A percentile compares a stretch with the other conserved stretches of the same genome.
phyloP scores from a whole-genome alignment of 176 grass and related monocot genomes.

The Oryza glaberrima region DNA sequence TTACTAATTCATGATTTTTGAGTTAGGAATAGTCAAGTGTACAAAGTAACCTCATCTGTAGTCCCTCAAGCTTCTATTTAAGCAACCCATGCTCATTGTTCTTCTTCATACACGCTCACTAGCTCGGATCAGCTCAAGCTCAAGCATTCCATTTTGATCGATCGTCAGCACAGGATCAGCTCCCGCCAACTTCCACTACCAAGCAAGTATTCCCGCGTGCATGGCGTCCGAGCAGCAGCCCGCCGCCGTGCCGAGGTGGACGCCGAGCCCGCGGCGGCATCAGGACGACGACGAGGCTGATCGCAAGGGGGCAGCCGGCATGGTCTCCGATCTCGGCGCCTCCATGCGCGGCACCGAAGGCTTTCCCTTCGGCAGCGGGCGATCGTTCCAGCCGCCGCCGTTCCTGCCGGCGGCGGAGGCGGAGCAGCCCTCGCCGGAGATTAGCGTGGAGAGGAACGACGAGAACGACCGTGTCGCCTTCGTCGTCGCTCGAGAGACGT shows the following conservation, averaged over 20 bases:
- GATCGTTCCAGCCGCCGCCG: constrained; percentile 22
- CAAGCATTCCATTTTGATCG: not conserved
- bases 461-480: not conserved
- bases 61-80: constrained; percentile 29
- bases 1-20: not conserved
- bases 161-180: not conserved
- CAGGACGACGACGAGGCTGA: not conserved
- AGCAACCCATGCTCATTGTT: not conserved
- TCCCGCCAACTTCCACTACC: not conserved
- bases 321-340: constrained; percentile 17
- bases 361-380: constrained; percentile 64
- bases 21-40: not conserved
- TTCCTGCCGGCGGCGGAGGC: constrained; percentile 9
- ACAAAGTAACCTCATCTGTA: not conserved
- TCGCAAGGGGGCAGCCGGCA: not conserved
- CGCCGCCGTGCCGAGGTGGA: constrained; percentile 70
- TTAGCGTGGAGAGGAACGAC: not conserved
- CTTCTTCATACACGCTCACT: not conserved
- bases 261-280: constrained; percentile 42
- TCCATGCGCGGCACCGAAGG: constrained; percentile 42
- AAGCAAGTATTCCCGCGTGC: not conserved
- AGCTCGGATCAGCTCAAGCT: not conserved
- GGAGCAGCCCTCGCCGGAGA: constrained; percentile 36
- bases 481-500: not conserved
- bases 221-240: constrained; percentile 34